Evolutionary conservation across 805 yeast genomes (phyloP), one percentile per base, ranked within the genome.

Genomic region (Blastobotrys mokoenaii): DNA sequence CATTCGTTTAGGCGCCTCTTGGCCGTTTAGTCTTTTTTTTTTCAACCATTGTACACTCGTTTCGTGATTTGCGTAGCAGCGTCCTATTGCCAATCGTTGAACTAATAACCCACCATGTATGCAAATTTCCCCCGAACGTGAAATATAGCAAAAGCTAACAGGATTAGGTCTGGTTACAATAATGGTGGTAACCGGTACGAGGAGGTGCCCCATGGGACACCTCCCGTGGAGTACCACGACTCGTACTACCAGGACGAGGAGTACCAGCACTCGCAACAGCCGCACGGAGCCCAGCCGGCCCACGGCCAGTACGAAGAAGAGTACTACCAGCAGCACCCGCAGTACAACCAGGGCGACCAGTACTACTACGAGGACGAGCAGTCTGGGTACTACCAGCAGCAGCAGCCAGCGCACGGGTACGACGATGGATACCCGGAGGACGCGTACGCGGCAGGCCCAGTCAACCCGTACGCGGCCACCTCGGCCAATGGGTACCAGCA

Each of bases 391-490:
- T 59, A 63, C 50, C 69, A 67, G 45, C 62, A 52, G 43, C 43
- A 51, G 33, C 59, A 63, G 50, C 68, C 66, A 44, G 61, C 45
- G 10, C 51, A 58, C 42, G 69, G 64, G 38, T 64, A 65, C 47
- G 60, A 59, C 34, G 62, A 53, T 3, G 61, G 57, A 27, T 63
- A 60, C 44, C 55, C 60, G 43, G 70, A 67, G 37, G 73, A 69
- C 50, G 67, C 62, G 30, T 70, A 72, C 52, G 72, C 65, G 47
- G 61, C 64, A 34, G 65, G 65, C 41, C 64, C 65, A 38, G 61
- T 63, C 33, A 65, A 64, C 41, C 64, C 65, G 39, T 71, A 72
- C 51, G 71, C 72, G 50, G 59, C 64, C 41, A 59, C 69, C 63
- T 61, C 55, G 54, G 60, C 53, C 49, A 65, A 61, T 35, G 57